These are phyloP conservation scores for Cordia subcordata DNA, from an alignment of 257 asterid species.

Conservation along the genomic window DNA sequence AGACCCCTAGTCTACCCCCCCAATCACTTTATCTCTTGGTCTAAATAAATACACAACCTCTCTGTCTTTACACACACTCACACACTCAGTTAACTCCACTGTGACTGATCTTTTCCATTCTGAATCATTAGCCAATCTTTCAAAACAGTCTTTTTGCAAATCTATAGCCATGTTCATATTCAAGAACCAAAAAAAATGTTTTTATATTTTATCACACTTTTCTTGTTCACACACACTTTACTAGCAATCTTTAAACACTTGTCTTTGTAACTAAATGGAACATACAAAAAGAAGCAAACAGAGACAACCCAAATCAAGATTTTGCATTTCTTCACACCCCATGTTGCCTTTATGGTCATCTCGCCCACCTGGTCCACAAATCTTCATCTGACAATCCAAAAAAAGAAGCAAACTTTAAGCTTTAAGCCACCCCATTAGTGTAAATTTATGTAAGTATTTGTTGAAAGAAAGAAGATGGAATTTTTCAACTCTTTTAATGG, in stretches of 20 bases:
- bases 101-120: too few relatives aligned
- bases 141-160: too few relatives aligned
- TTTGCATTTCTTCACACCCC: conserved; percentile 1
- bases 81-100: too few relatives aligned
- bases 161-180: too few relatives aligned
- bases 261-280: neutral
- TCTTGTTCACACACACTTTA: neutral
- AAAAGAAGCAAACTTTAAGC: neutral
- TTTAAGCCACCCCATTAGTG: conserved; percentile 1
- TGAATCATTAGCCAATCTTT: too few relatives aligned
- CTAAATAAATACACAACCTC: too few relatives aligned
- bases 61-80: too few relatives aligned
- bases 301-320: conserved; percentile 18
- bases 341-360: conserved; percentile 19
- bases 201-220: neutral
- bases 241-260: neutral
- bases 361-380: conserved; percentile 22
- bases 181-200: neutral
- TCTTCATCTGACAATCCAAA: conserved; percentile 9
- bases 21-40: too few relatives aligned
- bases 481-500: conserved; percentile 37
- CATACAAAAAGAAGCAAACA: conserved; percentile 7
- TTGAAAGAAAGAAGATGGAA: conserved; percentile 32
- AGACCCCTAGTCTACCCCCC: neutral
- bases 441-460: neutral